Base-by-base conservation (phyloP, 495 filamentous ascomycete species). In the Staphylotrichum tortipilum region DNA sequence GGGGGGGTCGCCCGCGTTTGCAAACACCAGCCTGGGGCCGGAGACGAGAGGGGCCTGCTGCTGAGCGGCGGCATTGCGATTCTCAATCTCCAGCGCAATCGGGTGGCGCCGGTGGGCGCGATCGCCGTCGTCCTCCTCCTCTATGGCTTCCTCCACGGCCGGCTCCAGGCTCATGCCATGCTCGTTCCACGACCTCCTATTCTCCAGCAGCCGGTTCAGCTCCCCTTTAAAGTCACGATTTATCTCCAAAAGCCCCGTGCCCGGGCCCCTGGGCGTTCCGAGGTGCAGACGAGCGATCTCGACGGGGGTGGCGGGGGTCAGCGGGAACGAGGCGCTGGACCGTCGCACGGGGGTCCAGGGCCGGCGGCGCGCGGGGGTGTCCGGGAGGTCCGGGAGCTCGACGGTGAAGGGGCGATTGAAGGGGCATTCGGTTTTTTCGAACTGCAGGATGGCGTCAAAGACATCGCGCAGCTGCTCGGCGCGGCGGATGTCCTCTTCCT, bases 361-460 rank as follows among this genome's bases (percentile, higher is more conserved):
- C 52, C 72, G 78, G 66, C 80, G 84, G 52, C 74, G 81, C 36
- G 81, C 65, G 3, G 85, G 84, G 3, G 78, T 81, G 53, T 74
- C 69, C 1, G 81, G 81, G 41, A 76, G 71, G 48, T 86, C 82
- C 4, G 89, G 89, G 30, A 94, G 67, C 47, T 85, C 77, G 19
- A 92, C 81, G 1, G 77, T 82, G 50, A 92, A 89, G 4, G 78
- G 73, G 42, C 88, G 72, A 53, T 82, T 74, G 65, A 95, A 95
- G 10, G 89, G 89, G 70, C 88, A 94, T 40, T 79, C 78, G 0
- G 88, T 95, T 52, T 84, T 85, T 66, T 95, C 89, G 62, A 91
- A 95, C 47, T 81, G 81, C 36, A 94, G 68, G 4, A 94, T 73
- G 48, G 78, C 77, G 21, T 72, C 72, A 19, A 95, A 66, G n/a